A percentile compares a stretch with the other conserved stretches of the same genome.
These are phyloP conservation scores for Pachyrhizus erosus DNA, from an alignment of 306 rosid genomes.

Conservation along the genomic window DNA sequence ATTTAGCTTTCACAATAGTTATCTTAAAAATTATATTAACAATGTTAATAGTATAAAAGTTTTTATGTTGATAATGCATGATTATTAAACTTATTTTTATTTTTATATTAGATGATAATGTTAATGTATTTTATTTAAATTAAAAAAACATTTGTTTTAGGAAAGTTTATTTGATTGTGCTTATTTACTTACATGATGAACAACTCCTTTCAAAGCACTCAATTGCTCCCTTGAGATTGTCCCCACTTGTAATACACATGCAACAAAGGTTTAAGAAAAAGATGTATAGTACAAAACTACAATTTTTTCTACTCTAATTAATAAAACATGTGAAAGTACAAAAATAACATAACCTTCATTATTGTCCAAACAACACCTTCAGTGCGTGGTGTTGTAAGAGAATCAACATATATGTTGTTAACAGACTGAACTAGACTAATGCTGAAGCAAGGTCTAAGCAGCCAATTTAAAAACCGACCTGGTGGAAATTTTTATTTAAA, in stretches of 20 bases:
- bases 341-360: slow-evolving; percentile 63
- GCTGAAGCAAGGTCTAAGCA: too few species aligned
- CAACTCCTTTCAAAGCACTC: slow-evolving; percentile 53
- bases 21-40: too few species aligned
- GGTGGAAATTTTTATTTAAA: too few species aligned
- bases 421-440: too few species aligned
- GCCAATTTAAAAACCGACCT: too few species aligned
- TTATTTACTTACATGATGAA: slow-evolving; percentile 62
- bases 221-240: slow-evolving; percentile 74
- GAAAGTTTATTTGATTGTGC: not conserved
- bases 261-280: not conserved
- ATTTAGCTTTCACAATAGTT: too few species aligned
- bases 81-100: too few species aligned
- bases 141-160: not conserved
- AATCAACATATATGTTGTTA: slow-evolving; percentile 83
- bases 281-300: not conserved
- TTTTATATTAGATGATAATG: too few species aligned
- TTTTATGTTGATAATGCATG: too few species aligned
- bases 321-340: not conserved
- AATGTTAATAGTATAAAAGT: too few species aligned
- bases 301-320: not conserved
- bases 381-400: slow-evolving; percentile 76
- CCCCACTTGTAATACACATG: slow-evolving; percentile 55
- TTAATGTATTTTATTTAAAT: not conserved
- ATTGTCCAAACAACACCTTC: slow-evolving; percentile 86